Evolutionary conservation across 1,284 basidiomycete species (phyloP).

Genomic region (Sporisorium scitamineum): DNA sequence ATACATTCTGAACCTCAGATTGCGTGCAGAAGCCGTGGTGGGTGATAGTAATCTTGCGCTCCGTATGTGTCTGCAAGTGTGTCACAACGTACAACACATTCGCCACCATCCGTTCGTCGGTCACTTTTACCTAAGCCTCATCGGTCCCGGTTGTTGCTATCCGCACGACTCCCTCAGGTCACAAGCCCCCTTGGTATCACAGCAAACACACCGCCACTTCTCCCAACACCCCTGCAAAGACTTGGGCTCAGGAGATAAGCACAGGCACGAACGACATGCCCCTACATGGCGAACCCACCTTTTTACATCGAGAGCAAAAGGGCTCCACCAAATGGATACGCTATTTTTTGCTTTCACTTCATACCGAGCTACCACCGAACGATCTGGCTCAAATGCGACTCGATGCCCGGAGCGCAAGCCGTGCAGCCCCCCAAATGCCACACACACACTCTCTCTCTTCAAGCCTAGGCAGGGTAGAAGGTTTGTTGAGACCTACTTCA

Average conservation of each 20-base stretch:
- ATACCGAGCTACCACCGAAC: background rate
- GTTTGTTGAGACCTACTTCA: background rate
- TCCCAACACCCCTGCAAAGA: background rate
- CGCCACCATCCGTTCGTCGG: background rate
- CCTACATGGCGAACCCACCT: constrained; percentile 3
- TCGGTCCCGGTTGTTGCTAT: background rate
- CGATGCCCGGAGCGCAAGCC: background rate
- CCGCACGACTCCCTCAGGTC: background rate
- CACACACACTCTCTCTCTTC: background rate
- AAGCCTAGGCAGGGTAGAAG: background rate
- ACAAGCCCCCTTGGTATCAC: background rate
- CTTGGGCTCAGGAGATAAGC: no score
- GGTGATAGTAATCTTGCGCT: background rate
- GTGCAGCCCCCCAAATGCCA: background rate
- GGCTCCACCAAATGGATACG: background rate
- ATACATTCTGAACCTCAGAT: background rate
- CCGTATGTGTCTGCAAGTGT: background rate
- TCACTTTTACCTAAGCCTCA: background rate
- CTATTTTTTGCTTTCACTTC: background rate
- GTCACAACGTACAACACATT: background rate
- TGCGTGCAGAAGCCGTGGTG: background rate
- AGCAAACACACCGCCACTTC: no score
- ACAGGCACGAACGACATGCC: background rate
- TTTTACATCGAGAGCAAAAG: background rate
- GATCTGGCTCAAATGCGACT: background rate